These are phyloP conservation scores for Spiromastix sp. DNA, from an alignment of 2,329 filamentous ascomycete genomes.

Conservation along the genomic window DNA sequence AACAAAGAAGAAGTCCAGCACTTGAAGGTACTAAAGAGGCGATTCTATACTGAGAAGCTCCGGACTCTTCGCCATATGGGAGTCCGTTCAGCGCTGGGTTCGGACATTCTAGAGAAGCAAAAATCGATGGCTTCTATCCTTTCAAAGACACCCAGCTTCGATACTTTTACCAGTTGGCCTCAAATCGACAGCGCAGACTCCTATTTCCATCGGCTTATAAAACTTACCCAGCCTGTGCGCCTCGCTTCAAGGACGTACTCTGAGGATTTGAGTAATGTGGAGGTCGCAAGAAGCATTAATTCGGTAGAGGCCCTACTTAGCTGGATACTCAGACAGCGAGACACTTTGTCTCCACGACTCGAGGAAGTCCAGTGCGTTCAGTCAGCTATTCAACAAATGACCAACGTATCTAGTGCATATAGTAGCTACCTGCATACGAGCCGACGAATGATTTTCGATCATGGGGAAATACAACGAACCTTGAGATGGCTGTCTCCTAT, in stretches of 20 bases:
- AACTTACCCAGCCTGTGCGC: conserved; percentile 59
- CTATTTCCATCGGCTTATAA: conserved; percentile 69
- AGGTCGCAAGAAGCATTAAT: conserved; percentile 67
- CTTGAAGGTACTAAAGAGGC: conserved; percentile 81
- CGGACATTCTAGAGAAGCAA: conserved; percentile 63
- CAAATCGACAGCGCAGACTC: conserved; percentile 47
- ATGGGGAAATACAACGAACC: conserved; percentile 17
- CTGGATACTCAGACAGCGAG: conserved; percentile 29
- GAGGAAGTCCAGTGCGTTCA: conserved; percentile 21
- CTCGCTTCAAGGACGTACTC: conserved; percentile 62
- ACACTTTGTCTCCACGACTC: conserved; percentile 23
- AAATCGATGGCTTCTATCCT: conserved; percentile 60
- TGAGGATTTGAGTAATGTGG: conserved; percentile 71
- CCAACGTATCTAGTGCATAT: conserved; percentile 18
- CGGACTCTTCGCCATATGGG: conserved; percentile 82
- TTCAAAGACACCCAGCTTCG: conserved; percentile 41
- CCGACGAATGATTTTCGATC: conserved; percentile 8
- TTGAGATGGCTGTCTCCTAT: conserved; percentile 58
- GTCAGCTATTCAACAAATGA: conserved; percentile 21
- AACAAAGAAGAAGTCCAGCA: conserved; percentile 78
- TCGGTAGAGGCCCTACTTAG: conserved; percentile 79
- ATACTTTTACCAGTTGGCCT: conserved; percentile 13
- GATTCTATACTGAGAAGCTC: conserved; percentile 79
- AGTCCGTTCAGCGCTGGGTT: conserved; percentile 69
- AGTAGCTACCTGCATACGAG: too few relatives aligned